Base-by-base conservation (phyloP, 1,284 basidiomycete genomes). In the Coniferiporia weirii region DNA sequence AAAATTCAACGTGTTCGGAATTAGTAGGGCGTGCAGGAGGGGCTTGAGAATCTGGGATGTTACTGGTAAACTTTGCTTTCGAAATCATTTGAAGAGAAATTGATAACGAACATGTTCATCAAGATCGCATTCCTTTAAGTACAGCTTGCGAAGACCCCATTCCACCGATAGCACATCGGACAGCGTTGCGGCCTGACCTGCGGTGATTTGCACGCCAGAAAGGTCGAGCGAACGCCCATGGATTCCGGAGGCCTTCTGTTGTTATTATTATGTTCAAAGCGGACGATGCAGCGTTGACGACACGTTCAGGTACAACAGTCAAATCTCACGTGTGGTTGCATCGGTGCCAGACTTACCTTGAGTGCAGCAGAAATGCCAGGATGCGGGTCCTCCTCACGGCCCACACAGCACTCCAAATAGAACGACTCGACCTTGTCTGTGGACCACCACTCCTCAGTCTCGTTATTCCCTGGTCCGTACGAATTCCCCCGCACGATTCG, bases 101-200 rank as follows among this genome's bases (percentile, higher is more conserved):
- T 40, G 2, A 40, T 62, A 27, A 73, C 82, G 62, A 65, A 92
- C 91, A 59, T 82, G 79, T 55, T 96, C 92, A 61, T 91, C 87
- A 47, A 96, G 71, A 72, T 87, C 81, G 71, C 89, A 87, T 72
- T 93, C 86, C 57, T 90, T 85, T 60, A 95, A 80, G 0, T 89
- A 85, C 22, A 95, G 73, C 65, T 92, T 93, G 40, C 86, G 79
- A 19, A 96, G 75, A 0, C 92, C 93, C 88, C 93, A 96, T 70
- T 95, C 92, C 61, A 95, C 87, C 6, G 85, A 84, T 61, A 97
- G 85, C 10, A 96, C 83, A 71, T 96, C 95, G 0, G 94, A 89
- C 20, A 98, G 77, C 10, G 93, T 86, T 27, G 88, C 85, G 0
- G 91, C 88, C 0, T 83, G 78, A 2, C 85, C 80, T 1, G 80